phyloP scores from a whole-genome alignment of 1,139 yeast species.

The Yarrowia galli region DNA sequence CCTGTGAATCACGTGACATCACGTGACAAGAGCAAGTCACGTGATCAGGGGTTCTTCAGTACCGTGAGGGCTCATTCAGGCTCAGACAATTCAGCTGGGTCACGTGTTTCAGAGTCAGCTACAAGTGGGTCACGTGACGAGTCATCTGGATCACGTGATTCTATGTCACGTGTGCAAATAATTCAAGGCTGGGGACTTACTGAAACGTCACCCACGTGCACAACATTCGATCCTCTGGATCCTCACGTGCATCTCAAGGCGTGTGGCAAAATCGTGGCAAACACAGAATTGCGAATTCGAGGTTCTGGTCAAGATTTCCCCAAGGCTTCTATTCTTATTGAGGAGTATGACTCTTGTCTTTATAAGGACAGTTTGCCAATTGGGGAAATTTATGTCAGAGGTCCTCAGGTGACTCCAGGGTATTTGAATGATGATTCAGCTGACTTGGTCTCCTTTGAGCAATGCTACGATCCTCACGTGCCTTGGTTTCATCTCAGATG shows the following conservation, averaged over 20 bases:
- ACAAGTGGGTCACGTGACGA: too few species aligned
- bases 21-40: constrained; percentile 40
- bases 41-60: constrained; percentile 2
- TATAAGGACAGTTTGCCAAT: constrained; percentile 43
- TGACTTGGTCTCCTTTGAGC: constrained; percentile 50
- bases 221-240: constrained; percentile 12
- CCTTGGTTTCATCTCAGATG: constrained; percentile 51
- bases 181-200: constrained; percentile 80
- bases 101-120: too few species aligned
- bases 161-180: constrained; percentile 41
- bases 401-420: constrained; percentile 70
- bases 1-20: neutral
- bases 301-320: constrained; percentile 46
- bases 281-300: constrained; percentile 41
- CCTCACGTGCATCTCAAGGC: constrained; percentile 3
- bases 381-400: constrained; percentile 72
- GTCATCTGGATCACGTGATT: constrained; percentile 41
- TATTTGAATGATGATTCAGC: constrained; percentile 66
- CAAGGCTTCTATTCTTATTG: constrained; percentile 61
- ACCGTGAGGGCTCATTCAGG: neutral
- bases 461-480: constrained; percentile 22
- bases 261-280: constrained; percentile 44
- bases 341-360: constrained; percentile 58
- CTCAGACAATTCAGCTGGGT: neutral
- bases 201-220: constrained; percentile 49